Conservation (phyloP, 768 basidiomycete species). For the Suillus lakei region DNA sequence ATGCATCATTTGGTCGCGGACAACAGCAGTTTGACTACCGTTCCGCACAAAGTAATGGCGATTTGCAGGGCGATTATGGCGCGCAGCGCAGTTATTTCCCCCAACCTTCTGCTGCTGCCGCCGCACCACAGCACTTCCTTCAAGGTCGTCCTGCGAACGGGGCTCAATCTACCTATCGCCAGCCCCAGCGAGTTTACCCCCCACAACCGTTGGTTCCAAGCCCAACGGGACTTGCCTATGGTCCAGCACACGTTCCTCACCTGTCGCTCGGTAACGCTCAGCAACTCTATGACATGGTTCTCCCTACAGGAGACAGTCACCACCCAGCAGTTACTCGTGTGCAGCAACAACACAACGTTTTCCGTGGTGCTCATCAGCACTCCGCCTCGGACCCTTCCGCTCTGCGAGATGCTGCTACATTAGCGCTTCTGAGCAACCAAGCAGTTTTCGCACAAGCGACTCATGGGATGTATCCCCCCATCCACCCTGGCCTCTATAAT, state of each 20-base stretch:
- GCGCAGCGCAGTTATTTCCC: slow-evolving; percentile 59
- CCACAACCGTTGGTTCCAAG: slow-evolving; percentile 59
- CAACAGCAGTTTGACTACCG: slow-evolving; percentile 59
- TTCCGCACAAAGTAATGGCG: slow-evolving; percentile 37
- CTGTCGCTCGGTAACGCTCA: slow-evolving; percentile 76
- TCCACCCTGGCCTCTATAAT: slow-evolving; percentile 67
- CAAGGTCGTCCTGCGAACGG: slow-evolving; percentile 57
- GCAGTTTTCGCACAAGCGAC: slow-evolving; percentile 50
- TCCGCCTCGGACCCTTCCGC: slow-evolving; percentile 83
- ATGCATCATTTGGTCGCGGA: slow-evolving; percentile 54
- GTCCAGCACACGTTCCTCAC: slow-evolving; percentile 62
- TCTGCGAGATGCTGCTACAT: slow-evolving; percentile 70
- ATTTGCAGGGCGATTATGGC: slow-evolving; percentile 56
- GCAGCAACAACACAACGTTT: slow-evolving; percentile 78
- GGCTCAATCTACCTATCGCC: slow-evolving; percentile 60
- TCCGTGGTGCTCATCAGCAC: slow-evolving; percentile 79
- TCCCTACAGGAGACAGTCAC: slow-evolving; percentile 52
- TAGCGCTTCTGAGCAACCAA: slow-evolving; percentile 64
- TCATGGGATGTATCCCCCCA: slow-evolving; percentile 60
- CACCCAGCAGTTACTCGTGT: slow-evolving; percentile 74
- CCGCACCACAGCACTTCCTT: slow-evolving; percentile 50
- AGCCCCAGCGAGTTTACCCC: slow-evolving; percentile 60
- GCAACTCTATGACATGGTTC: slow-evolving; percentile 83
- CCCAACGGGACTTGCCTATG: slow-evolving; percentile 58
- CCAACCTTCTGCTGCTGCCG: slow-evolving; percentile 43